Evolutionary conservation across 495 filamentous ascomycete species (phyloP).

Genomic region (Margaritispora aquatica): DNA sequence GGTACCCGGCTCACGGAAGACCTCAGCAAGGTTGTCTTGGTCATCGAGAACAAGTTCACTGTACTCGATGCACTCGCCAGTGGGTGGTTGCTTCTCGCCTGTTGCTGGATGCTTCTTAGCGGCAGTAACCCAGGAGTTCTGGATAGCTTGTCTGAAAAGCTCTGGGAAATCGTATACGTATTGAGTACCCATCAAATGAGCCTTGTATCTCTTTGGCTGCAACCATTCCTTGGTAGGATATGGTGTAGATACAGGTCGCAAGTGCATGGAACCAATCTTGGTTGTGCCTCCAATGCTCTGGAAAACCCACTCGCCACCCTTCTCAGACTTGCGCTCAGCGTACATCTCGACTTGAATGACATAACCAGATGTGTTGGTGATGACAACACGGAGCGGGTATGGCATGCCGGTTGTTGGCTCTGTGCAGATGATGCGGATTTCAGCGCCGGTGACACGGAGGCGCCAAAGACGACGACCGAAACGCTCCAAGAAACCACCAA

Average conservation of each 20-base stretch:
- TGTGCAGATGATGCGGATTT: constrained; percentile 97
- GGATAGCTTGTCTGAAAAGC: constrained; percentile 95
- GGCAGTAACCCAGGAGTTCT: constrained; percentile 84
- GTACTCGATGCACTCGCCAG: constrained; percentile 92
- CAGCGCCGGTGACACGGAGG: constrained; percentile 92
- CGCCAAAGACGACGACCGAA: constrained; percentile 95
- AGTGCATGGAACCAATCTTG: constrained; percentile 92
- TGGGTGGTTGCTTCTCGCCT: constrained; percentile 71
- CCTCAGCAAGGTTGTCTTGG: constrained; percentile 83
- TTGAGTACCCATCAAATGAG: constrained; percentile 97
- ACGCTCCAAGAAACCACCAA: constrained; percentile 91
- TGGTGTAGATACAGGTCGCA: constrained; percentile 82
- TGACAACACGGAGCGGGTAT: constrained; percentile 91
- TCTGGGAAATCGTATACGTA: constrained; percentile 99
- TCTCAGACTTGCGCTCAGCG: constrained; percentile 95
- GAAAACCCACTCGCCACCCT: constrained; percentile 90
- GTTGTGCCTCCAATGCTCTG: constrained; percentile 93
- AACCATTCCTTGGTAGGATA: constrained; percentile 98
- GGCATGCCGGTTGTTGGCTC: constrained; percentile 77
- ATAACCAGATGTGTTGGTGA: constrained; percentile 98
- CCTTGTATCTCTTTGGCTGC: constrained; percentile 98
- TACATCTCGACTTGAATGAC: constrained; percentile 98
- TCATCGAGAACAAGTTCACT: constrained; percentile 93
- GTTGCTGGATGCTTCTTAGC: constrained; percentile 64
- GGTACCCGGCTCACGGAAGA: constrained; percentile 86